Percentiles rank a stretch among this genome's conserved stretches.
Conservation (phyloP, 2,329 filamentous ascomycete genomes). For the Thielaviopsis ethacetica region DNA sequence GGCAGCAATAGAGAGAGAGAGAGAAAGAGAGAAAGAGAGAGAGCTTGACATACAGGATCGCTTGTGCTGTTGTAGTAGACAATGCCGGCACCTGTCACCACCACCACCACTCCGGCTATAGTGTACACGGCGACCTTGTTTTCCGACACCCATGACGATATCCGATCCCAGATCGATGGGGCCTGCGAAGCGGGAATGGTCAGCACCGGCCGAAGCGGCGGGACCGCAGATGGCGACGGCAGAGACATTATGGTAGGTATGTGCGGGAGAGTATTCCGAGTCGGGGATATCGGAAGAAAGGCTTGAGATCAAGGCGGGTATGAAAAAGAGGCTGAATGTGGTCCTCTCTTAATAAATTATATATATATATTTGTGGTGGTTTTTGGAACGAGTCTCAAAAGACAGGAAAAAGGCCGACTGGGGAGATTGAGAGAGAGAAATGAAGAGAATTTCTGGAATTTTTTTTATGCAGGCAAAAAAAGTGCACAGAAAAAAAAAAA, state of each 20-base stretch:
- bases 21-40: background rate
- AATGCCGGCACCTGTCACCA: constrained; percentile 78
- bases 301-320: background rate
- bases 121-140: constrained; percentile 95
- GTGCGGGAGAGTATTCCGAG: background rate
- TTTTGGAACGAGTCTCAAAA: background rate
- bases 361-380: background rate
- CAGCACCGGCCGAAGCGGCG: constrained; percentile 10
- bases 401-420: background rate
- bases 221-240: constrained; percentile 10
- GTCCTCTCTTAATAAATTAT: too few relatives aligned
- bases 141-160: constrained; percentile 83
- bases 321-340: background rate
- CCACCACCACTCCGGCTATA: constrained; percentile 82
- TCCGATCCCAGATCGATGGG: constrained; percentile 64
- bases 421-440: background rate
- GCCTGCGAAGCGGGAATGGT: constrained; percentile 10
- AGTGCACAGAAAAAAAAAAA: background rate
- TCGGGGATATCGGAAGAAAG: background rate
- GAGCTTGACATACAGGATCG: constrained; percentile 33
- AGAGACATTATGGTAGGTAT: constrained; percentile 7
- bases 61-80: constrained; percentile 67
- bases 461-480: background rate
- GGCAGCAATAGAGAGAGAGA: background rate
- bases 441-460: background rate